Evolutionary conservation across 257 asterid species (phyloP).

Genomic region (Capsicum pubescens): DNA sequence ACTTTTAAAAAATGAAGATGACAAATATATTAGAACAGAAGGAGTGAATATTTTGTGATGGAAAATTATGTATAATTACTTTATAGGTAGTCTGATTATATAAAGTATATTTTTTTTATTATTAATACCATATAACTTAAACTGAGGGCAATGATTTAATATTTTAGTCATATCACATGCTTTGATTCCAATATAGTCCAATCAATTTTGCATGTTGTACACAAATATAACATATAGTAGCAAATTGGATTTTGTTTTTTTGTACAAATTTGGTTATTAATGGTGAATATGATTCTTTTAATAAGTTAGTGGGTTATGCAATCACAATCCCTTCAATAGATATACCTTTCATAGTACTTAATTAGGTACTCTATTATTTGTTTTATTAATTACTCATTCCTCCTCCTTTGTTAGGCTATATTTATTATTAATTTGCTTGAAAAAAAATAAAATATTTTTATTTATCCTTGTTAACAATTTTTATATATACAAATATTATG

Average conservation of each 20-base stretch:
- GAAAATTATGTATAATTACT: too few species aligned
- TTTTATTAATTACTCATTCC: background rate
- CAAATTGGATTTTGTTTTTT: conserved; percentile 24
- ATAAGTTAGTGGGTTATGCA: conserved; percentile 12
- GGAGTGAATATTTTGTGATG: too few species aligned
- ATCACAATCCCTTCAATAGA: conserved; percentile 3
- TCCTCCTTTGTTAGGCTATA: background rate
- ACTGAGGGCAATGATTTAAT: background rate
- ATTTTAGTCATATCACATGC: conserved; percentile 44
- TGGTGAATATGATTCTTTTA: conserved; percentile 44
- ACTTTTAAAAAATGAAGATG: too few species aligned
- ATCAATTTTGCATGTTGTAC: conserved; percentile 5
- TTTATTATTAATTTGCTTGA: background rate
- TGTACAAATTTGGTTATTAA: conserved; percentile 49
- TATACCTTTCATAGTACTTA: background rate
- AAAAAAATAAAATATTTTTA: background rate
- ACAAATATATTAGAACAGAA: too few species aligned
- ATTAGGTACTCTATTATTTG: conserved; percentile 15
- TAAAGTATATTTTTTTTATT: too few species aligned
- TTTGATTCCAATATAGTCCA: conserved; percentile 40
- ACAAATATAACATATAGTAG: conserved; percentile 39
- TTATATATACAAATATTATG: background rate
- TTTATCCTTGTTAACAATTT: background rate
- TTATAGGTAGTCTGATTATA: too few species aligned
- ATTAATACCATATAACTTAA: background rate